Evolutionary conservation across 2,329 filamentous ascomycete species (phyloP).

Genomic region (Pseudogymnoascus sp.): DNA sequence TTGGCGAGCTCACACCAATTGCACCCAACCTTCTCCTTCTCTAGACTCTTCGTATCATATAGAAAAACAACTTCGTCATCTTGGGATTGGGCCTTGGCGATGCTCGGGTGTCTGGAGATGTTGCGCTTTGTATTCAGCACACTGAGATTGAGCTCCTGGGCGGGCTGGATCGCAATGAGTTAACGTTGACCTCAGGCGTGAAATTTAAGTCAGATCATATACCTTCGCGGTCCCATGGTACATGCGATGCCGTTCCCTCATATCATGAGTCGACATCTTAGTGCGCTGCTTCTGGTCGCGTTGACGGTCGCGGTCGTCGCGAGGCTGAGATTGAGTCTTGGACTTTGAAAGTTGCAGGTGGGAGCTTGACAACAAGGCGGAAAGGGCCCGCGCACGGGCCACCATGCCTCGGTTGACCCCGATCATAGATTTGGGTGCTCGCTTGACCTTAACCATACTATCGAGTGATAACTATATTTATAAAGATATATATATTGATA

Average conservation of each 20-base stretch:
- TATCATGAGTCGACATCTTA: not conserved
- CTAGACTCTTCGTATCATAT: slow-evolving; percentile 2
- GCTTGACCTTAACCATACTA: slow-evolving; percentile 4
- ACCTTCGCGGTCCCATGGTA: not conserved
- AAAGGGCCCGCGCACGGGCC: not conserved
- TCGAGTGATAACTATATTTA: not conserved
- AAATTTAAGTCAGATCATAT: not conserved
- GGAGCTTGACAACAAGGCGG: not conserved
- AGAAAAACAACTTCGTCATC: not conserved
- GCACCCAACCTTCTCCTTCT: slow-evolving; percentile 38
- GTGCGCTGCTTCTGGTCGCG: not conserved
- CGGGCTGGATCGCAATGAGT: not conserved
- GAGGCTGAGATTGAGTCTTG: not conserved
- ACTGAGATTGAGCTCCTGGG: not conserved
- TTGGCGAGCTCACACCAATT: slow-evolving; percentile 53
- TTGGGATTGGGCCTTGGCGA: not conserved
- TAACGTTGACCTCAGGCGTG: not conserved
- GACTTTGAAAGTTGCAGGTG: not conserved
- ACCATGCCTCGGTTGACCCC: slow-evolving; percentile 6
- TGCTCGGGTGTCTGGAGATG: not conserved
- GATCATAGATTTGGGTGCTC: slow-evolving; percentile 3
- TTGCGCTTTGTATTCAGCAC: not conserved
- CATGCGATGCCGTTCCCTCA: not conserved
- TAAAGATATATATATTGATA: not conserved
- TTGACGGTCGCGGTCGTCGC: not conserved